Conservation (phyloP, 2,329 filamentous ascomycete genomes). For the Penicillium hesseltinei region DNA sequence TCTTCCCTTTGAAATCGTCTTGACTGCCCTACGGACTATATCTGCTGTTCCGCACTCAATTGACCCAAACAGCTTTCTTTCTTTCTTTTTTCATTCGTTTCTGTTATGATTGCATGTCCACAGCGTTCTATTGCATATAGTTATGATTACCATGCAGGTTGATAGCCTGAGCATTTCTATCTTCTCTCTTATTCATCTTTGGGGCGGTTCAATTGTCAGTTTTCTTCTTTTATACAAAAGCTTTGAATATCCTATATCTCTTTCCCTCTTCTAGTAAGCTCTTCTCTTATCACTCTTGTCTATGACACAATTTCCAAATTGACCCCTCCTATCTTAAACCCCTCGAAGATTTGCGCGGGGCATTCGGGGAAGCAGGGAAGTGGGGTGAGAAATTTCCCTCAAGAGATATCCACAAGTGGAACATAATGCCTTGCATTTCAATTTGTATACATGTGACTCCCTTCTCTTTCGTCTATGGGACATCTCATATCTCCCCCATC, state of each 20-base stretch:
- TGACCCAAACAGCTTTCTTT: background rate
- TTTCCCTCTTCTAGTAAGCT: too few relatives aligned
- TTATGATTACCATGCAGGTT: slow-evolving; percentile 3
- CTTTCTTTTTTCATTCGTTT: background rate
- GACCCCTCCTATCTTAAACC: slow-evolving; percentile 3
- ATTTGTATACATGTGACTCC: background rate
- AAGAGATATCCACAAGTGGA: background rate
- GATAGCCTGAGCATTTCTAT: background rate
- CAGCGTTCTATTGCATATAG: slow-evolving; percentile 9
- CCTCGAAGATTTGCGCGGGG: slow-evolving; percentile 7
- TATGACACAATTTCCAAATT: background rate
- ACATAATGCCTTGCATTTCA: background rate
- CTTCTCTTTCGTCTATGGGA: background rate
- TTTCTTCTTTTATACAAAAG: slow-evolving; percentile 2
- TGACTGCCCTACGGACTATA: background rate
- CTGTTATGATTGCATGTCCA: slow-evolving; percentile 4
- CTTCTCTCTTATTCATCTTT: background rate
- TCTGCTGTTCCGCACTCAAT: background rate
- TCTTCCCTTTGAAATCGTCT: background rate
- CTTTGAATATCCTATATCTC: background rate
- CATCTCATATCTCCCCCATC: background rate
- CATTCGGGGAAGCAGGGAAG: slow-evolving; percentile 14
- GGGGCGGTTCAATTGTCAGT: slow-evolving; percentile 5
- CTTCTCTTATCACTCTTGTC: background rate
- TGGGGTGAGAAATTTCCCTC: slow-evolving; percentile 5